Conservation (phyloP, 1,284 basidiomycete genomes). For the Takashimella koratensis region DNA sequence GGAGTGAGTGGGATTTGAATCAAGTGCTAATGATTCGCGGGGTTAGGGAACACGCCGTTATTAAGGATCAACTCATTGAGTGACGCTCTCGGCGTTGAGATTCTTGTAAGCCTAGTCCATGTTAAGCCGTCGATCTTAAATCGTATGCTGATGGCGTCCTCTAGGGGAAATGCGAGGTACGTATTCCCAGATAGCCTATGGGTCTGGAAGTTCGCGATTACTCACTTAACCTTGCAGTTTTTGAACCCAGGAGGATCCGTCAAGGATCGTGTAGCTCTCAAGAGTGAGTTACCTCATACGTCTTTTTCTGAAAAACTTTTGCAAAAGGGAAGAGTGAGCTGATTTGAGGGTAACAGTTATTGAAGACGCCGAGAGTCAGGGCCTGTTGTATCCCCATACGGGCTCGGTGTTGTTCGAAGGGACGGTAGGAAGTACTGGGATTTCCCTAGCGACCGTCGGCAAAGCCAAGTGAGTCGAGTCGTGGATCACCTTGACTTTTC, state of each 20-base stretch:
- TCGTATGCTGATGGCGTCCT: neutral
- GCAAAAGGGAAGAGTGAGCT: too few relatives aligned
- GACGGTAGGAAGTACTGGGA: slow-evolving; percentile 94
- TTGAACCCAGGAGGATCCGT: slow-evolving; percentile 96
- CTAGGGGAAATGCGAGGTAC: neutral
- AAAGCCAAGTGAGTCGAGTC: slow-evolving; percentile 73
- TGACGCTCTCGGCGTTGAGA: slow-evolving; percentile 85
- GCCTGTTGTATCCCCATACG: slow-evolving; percentile 78
- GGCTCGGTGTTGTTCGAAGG: slow-evolving; percentile 96
- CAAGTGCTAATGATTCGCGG: neutral
- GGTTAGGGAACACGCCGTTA: slow-evolving; percentile 71
- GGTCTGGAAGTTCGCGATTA: too few relatives aligned
- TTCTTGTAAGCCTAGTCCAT: slow-evolving; percentile 55
- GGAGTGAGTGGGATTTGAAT: neutral
- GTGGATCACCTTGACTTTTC: too few relatives aligned
- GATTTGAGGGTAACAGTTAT: too few relatives aligned
- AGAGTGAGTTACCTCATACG: slow-evolving; percentile 57
- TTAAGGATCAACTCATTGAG: slow-evolving; percentile 88
- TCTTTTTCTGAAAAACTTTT: too few relatives aligned
- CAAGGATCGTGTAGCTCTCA: slow-evolving; percentile 91
- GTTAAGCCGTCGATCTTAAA: neutral
- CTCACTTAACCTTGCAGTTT: too few relatives aligned
- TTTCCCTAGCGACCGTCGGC: slow-evolving; percentile 90
- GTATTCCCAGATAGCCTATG: too few relatives aligned
- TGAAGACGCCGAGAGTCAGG: slow-evolving; percentile 81